These are phyloP conservation scores for Lichtheimia ornata DNA, from an alignment of 371 early-diverging fungal genomes.

Conservation along the genomic window DNA sequence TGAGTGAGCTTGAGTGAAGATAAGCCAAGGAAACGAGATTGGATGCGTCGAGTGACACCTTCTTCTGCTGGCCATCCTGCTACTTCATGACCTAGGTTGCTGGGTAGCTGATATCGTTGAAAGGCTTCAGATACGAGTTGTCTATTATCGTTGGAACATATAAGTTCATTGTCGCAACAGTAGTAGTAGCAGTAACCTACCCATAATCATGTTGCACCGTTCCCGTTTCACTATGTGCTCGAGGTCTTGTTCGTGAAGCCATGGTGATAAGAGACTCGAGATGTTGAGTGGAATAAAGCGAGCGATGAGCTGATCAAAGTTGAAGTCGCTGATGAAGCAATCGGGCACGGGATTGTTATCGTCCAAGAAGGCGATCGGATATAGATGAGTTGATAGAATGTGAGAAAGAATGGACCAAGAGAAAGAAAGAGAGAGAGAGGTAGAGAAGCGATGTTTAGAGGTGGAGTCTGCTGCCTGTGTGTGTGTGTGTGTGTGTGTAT, in stretches of 20 bases:
- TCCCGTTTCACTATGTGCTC: slow-evolving; percentile 23
- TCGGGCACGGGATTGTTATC: no score
- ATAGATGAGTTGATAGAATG: background rate
- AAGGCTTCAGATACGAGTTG: slow-evolving; percentile 28
- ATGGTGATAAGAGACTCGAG: background rate
- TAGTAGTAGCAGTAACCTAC: slow-evolving; percentile 5
- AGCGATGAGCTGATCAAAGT: no score
- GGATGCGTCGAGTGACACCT: slow-evolving; percentile 25
- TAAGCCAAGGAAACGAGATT: slow-evolving; percentile 37
- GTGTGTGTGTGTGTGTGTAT: no score
- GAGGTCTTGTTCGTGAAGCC: slow-evolving; percentile 18
- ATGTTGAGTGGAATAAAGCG: no score
- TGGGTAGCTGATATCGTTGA: slow-evolving; percentile 22
- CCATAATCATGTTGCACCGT: slow-evolving; percentile 7
- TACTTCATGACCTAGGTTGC: slow-evolving; percentile 13
- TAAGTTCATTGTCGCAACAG: background rate
- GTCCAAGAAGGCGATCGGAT: background rate
- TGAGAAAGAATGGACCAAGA: background rate
- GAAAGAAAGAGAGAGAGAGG: slow-evolving; percentile 3
- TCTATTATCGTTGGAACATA: background rate
- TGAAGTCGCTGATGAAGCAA: no score
- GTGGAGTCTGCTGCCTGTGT: background rate
- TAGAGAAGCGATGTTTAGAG: background rate
- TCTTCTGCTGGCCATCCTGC: slow-evolving; percentile 15
- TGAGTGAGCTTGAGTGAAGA: slow-evolving; percentile 27